Base-by-base conservation (phyloP, 768 basidiomycete genomes). In the Suillus spraguei region DNA sequence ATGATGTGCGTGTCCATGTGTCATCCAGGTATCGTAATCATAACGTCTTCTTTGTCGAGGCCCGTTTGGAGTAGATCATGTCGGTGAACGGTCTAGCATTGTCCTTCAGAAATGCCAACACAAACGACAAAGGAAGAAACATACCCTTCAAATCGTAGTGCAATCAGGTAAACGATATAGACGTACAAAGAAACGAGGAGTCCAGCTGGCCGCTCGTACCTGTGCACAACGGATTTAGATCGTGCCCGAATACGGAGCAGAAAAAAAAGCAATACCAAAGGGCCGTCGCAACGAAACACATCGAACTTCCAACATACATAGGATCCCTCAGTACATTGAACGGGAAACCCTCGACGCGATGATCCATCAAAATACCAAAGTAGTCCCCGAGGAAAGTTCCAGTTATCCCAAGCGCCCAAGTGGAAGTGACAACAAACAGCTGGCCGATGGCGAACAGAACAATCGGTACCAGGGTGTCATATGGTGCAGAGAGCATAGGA, bases 301-400 rank as follows among this genome's bases (percentile, higher is more conserved):
- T 79, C 6, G 95, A 95, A 71, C 91, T 94, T 9, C 97, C 97
- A 53, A 95, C 91, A 72, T 99, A 99, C 97, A 99, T 99, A 0
- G 97, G 97, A 75, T 97, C 90, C 22, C 86, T 82, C 47, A 96
- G 82, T 54, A 97, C 84, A 73, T 97, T 97, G 83, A 98, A 99
- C 0, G 97, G 97, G 81, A 99, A 99, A 74, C 92, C 90, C 70
- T 95, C 90, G n/a, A 98, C 95, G 59, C 92, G 82, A 64, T 89
- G 82, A 70, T 94, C 88, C 94, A 91, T 95, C 66, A 92, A 77
- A 64, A 94, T 92, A 4, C 91, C 92, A 67, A 94, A 93, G 72
- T 93, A 93, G 72, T 91, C 91, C 1, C 79, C 91, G 53, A 94
- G 81, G 81, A 95, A 97, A 2, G 95, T 97, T 42, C 96, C 97